phyloP scores from a whole-genome alignment of 2,329 filamentous ascomycete genomes.

The Xenosphaeropsis pyriputrescens region DNA sequence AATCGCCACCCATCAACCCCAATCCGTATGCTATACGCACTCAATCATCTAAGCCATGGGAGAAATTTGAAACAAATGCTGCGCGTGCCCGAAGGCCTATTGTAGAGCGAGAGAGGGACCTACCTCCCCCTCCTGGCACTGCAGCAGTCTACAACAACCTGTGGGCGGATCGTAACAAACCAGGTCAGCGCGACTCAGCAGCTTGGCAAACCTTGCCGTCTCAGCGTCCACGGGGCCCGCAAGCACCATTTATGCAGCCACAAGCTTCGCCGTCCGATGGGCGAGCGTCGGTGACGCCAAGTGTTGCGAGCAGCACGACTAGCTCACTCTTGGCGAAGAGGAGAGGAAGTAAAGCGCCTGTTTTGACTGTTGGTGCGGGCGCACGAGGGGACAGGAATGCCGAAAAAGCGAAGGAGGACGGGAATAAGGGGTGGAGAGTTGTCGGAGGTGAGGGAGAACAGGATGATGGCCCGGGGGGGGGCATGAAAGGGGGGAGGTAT shows the following conservation, averaged over 20 bases:
- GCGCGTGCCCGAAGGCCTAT: conserved; percentile 3
- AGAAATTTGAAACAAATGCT: conserved; percentile 11
- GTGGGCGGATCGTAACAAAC: conserved; percentile 1
- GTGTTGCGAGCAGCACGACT: conserved; percentile 1
- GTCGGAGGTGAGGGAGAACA: conserved; percentile 6
- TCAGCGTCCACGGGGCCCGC: neutral
- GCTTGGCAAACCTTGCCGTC: neutral
- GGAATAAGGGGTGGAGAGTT: neutral
- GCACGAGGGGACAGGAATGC: neutral
- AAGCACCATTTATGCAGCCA: too few species aligned
- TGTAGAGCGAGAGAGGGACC: too few species aligned
- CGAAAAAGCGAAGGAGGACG: neutral
- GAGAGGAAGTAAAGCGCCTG: conserved; percentile 32
- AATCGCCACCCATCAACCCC: neutral
- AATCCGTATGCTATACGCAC: neutral
- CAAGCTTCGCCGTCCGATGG: too few species aligned
- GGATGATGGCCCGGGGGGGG: conserved; percentile 1
- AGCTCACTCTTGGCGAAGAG: conserved; percentile 35
- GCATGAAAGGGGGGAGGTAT: too few species aligned
- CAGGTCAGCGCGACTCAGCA: conserved; percentile 2
- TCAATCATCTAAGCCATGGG: conserved; percentile 8
- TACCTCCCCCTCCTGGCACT: too few species aligned
- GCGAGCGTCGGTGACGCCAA: too few species aligned
- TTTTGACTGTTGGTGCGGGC: conserved; percentile 16
- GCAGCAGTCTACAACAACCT: too few species aligned